Percentiles rank a stretch among this genome's conserved stretches.
Conservation (phyloP, 2,329 filamentous ascomycete genomes). For the Stachybotrys echinatus region DNA sequence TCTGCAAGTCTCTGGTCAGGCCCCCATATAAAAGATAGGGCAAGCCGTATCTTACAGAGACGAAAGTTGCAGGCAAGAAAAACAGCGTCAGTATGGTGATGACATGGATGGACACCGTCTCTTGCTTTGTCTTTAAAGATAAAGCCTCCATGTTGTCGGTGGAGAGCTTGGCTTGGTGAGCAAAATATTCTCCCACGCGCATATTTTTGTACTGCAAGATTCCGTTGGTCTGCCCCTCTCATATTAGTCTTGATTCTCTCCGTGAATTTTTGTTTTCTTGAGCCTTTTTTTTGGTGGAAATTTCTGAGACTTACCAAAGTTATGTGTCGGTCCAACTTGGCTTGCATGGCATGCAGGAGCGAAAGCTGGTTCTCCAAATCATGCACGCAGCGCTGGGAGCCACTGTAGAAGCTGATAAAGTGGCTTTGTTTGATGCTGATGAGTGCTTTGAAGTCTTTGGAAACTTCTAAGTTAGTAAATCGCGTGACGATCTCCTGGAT, state of each 20-base stretch:
- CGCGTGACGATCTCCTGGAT: background rate
- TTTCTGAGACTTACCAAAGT: background rate
- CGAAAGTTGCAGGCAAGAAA: conserved; percentile 22
- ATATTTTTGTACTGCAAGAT: conserved; percentile 16
- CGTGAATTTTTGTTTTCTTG: no score
- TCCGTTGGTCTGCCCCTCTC: conserved; percentile 16
- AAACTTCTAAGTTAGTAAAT: background rate
- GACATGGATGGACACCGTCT: conserved; percentile 24
- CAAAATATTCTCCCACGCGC: conserved; percentile 13
- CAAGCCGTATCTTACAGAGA: conserved; percentile 15
- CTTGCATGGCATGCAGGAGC: background rate
- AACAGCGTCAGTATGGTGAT: conserved; percentile 23
- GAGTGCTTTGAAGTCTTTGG: background rate
- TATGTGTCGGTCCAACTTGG: background rate
- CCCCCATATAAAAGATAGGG: conserved; percentile 1
- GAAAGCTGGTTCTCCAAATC: background rate
- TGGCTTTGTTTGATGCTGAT: background rate
- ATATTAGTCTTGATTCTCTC: background rate
- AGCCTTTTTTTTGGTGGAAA: no score
- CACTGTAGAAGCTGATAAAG: background rate
- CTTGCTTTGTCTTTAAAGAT: conserved; percentile 43
- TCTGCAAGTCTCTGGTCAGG: conserved; percentile 14
- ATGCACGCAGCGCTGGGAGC: background rate
- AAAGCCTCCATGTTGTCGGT: conserved; percentile 44
- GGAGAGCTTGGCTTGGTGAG: conserved; percentile 11